phyloP scores from a whole-genome alignment of 129 eudicot species.

The Pulicaria dysenterica region DNA sequence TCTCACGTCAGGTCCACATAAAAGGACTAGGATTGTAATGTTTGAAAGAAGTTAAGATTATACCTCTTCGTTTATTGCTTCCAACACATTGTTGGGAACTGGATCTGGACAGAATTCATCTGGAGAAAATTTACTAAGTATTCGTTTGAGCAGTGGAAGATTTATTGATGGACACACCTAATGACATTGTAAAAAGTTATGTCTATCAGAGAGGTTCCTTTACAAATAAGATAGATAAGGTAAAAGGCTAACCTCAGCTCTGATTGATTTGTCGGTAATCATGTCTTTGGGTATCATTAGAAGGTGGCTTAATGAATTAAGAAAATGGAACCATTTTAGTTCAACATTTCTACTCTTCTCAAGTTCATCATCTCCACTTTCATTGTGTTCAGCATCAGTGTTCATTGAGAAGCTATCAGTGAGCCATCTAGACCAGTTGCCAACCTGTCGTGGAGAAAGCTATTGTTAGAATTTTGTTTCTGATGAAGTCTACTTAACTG shows the following conservation, averaged over 20 bases:
- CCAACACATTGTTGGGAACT: constrained; percentile 78
- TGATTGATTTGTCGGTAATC: constrained; percentile 69
- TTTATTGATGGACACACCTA: constrained; percentile 84
- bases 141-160: constrained; percentile 60
- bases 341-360: constrained; percentile 37
- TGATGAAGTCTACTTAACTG: neutral
- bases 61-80: constrained; percentile 87
- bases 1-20: neutral
- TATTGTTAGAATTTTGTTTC: neutral
- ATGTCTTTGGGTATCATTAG: constrained; percentile 94
- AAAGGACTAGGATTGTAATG: neutral
- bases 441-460: constrained; percentile 57
- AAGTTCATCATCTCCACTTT: neutral
- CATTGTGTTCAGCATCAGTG: constrained; percentile 4
- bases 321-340: constrained; percentile 65
- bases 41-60: constrained; percentile 13
- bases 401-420: constrained; percentile 51
- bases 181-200: constrained; percentile 11
- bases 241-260: constrained; percentile 56
- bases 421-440: constrained; percentile 87
- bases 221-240: neutral
- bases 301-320: constrained; percentile 76
- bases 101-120: constrained; percentile 96
- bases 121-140: constrained; percentile 78
- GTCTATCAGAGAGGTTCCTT: neutral